Conservation (phyloP, 2,329 filamentous ascomycete genomes). For the Pezicula carpinea region DNA sequence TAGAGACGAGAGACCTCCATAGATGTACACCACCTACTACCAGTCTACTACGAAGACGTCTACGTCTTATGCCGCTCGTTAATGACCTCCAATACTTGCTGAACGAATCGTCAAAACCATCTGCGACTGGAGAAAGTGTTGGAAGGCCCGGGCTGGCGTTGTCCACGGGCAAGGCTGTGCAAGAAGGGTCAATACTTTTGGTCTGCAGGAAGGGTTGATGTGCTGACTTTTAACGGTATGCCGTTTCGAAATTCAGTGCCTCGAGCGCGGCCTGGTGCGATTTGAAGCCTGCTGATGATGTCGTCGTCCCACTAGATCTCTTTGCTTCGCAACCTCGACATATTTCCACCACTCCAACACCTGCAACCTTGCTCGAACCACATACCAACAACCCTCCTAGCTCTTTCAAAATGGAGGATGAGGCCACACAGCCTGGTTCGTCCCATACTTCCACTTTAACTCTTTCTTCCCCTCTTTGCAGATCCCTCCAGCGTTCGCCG, state of each 20-base stretch:
- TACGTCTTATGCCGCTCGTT: slow-evolving; percentile 20
- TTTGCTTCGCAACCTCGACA: not conserved
- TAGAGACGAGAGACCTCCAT: slow-evolving; percentile 14
- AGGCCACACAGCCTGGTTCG: slow-evolving; percentile 27
- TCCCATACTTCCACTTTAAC: not conserved
- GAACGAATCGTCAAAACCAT: not conserved
- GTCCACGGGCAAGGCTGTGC: not conserved
- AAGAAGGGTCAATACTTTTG: too few relatives aligned
- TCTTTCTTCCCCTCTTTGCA: slow-evolving; percentile 2
- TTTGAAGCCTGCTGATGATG: slow-evolving; percentile 1
- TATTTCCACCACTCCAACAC: slow-evolving; percentile 6
- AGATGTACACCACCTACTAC: slow-evolving; percentile 12
- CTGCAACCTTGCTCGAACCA: slow-evolving; percentile 5
- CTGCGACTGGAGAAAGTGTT: not conserved
- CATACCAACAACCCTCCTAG: slow-evolving; percentile 5
- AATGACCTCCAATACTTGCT: slow-evolving; percentile 1
- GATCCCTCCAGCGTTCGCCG: not conserved
- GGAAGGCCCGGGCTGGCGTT: not conserved
- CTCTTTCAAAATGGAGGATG: slow-evolving; percentile 21
- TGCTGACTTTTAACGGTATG: not conserved
- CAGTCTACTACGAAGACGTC: slow-evolving; percentile 12
- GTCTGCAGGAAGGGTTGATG: too few relatives aligned
- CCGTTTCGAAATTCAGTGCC: not conserved
- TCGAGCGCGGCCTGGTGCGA: slow-evolving; percentile 10
- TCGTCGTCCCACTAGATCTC: not conserved